Percentiles rank a stretch among this genome's conserved stretches.
Conservation (phyloP, 495 filamentous ascomycete genomes). For the Hyaloscypha bicolor region DNA sequence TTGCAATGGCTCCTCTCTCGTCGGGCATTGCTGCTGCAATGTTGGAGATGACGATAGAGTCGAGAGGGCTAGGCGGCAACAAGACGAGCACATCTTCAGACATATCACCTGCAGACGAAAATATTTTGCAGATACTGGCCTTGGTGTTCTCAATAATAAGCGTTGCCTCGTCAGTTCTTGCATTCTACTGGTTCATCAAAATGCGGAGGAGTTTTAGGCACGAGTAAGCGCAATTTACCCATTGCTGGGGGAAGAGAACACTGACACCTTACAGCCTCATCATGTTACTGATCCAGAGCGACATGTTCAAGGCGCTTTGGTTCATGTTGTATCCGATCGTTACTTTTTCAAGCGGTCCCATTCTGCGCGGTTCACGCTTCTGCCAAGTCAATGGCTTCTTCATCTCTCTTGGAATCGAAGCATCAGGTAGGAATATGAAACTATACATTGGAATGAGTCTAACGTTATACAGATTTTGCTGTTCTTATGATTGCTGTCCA, state of each 20-base stretch:
- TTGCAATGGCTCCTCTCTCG: constrained; percentile 19
- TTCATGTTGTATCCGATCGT: constrained; percentile 63
- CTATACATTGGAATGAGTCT: neutral
- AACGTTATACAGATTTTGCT: constrained; percentile 55
- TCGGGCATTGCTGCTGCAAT: constrained; percentile 1
- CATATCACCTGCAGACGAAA: constrained; percentile 16
- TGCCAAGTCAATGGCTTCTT: constrained; percentile 72
- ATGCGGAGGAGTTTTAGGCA: constrained; percentile 77
- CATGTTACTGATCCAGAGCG: constrained; percentile 69
- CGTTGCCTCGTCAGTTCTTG: constrained; percentile 48
- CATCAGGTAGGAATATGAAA: constrained; percentile 49
- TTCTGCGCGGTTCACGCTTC: constrained; percentile 53
- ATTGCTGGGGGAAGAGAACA: constrained; percentile 6
- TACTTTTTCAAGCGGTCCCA: constrained; percentile 43
- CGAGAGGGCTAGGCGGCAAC: constrained; percentile 13
- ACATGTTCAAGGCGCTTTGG: constrained; percentile 68
- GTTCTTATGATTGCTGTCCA: constrained; percentile 73
- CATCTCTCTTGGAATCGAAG: constrained; percentile 63
- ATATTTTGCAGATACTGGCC: constrained; percentile 32
- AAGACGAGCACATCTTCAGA: neutral
- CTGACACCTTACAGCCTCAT: constrained; percentile 56
- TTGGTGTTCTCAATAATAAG: constrained; percentile 50
- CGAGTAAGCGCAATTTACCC: constrained; percentile 52
- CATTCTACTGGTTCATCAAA: constrained; percentile 72
- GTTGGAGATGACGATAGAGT: constrained; percentile 3